Conservation (phyloP, 208 protist genomes). For the Leishmania martiniquensis region DNA sequence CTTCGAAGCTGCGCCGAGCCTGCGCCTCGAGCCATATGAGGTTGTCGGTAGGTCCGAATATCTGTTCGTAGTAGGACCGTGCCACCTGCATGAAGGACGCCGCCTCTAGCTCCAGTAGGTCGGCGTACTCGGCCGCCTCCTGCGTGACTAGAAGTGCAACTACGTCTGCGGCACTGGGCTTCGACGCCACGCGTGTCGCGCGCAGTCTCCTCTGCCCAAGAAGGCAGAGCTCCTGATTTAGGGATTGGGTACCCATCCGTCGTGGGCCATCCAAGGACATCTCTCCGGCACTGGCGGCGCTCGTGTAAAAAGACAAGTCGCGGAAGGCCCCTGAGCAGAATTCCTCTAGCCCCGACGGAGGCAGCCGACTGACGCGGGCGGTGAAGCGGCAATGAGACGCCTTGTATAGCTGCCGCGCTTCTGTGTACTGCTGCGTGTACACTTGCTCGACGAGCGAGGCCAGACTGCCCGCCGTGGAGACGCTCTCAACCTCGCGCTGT, state of each 20-base stretch:
- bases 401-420: slow-evolving; percentile 30
- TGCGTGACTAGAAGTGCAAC: slow-evolving; percentile 29
- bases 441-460: slow-evolving; percentile 10
- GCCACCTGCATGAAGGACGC: slow-evolving; percentile 28
- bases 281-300: slow-evolving; percentile 11
- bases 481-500: neutral
- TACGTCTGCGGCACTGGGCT: slow-evolving; percentile 7
- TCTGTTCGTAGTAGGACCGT: slow-evolving; percentile 27
- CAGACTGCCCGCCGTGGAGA: neutral
- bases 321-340: slow-evolving; percentile 14
- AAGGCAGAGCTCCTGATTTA: slow-evolving; percentile 37
- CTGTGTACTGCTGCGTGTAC: slow-evolving; percentile 23
- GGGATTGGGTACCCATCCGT: slow-evolving; percentile 19
- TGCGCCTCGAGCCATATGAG: slow-evolving; percentile 41
- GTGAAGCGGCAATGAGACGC: slow-evolving; percentile 35
- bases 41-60: slow-evolving; percentile 20
- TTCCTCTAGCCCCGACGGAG: slow-evolving; percentile 13
- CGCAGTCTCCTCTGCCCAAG: slow-evolving; percentile 11
- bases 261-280: slow-evolving; percentile 17
- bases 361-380: slow-evolving; percentile 10
- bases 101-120: slow-evolving; percentile 38
- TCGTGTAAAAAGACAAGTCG: slow-evolving; percentile 39
- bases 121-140: slow-evolving; percentile 35
- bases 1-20: slow-evolving; percentile 47
- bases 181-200: neutral